Conservation (phyloP, 768 basidiomycete species). For the Boletus fagicola region DNA sequence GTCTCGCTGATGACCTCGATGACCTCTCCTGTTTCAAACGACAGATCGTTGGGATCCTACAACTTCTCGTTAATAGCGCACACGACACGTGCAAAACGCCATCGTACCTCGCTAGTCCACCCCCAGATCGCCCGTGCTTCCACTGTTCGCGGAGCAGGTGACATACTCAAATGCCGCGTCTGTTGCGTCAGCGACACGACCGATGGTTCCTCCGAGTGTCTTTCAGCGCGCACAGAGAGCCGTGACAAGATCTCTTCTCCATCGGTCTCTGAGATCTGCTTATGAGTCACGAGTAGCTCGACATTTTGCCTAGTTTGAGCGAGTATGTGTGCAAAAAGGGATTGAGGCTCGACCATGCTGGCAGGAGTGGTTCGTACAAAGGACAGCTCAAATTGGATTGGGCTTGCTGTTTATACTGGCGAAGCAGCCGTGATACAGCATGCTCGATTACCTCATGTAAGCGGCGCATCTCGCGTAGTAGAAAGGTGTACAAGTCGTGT, state of each 20-base stretch:
- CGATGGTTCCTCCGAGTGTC: constrained; percentile 18
- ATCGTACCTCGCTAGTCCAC: constrained; percentile 31
- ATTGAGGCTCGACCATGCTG: constrained; percentile 26
- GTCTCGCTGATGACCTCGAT: constrained; percentile 80
- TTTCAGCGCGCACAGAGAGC: constrained; percentile 31
- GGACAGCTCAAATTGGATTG: constrained; percentile 1
- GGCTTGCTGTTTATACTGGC: constrained; percentile 12
- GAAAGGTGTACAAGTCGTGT: background rate
- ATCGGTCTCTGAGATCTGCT: constrained; percentile 40
- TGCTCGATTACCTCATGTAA: constrained; percentile 24
- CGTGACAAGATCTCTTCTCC: constrained; percentile 40
- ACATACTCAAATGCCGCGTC: constrained; percentile 26
- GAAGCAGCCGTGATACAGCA: background rate
- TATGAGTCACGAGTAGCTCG: constrained; percentile 43
- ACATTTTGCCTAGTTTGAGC: constrained; percentile 48
- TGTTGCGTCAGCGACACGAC: constrained; percentile 23
- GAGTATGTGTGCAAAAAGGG: constrained; percentile 39
- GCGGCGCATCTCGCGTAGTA: background rate
- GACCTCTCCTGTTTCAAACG: constrained; percentile 70
- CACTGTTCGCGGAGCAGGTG: constrained; percentile 22
- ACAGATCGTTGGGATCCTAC: constrained; percentile 76
- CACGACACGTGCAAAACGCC: background rate
- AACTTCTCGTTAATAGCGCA: constrained; percentile 5
- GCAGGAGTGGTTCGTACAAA: background rate
- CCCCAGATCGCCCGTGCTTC: constrained; percentile 33